Conservation (phyloP, 148 eudicot genomes). For the Fagopyrum homotropicum region DNA sequence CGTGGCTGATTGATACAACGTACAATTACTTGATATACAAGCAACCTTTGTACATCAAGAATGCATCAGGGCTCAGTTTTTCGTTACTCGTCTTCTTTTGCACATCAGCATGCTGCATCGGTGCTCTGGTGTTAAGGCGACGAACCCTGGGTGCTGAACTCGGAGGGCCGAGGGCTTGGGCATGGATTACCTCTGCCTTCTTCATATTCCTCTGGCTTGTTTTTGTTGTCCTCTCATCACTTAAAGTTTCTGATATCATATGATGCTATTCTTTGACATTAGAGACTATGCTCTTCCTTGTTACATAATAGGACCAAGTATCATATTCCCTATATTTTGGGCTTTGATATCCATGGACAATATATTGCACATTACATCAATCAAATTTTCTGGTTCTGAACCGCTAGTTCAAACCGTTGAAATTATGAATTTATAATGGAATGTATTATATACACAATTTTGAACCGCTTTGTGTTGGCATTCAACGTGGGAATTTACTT, state of each 20-base stretch:
- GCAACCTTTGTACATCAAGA: constrained; percentile 52
- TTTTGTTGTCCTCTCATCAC: constrained; percentile 67
- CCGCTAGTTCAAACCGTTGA: no score
- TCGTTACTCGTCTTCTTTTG: constrained; percentile 72
- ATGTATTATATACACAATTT: no score
- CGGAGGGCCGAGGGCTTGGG: constrained; percentile 88
- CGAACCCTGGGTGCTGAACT: constrained; percentile 78
- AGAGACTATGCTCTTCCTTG: background rate
- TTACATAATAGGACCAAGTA: no score
- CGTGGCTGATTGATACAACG: constrained; percentile 85
- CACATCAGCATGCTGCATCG: constrained; percentile 77
- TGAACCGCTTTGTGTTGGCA: no score
- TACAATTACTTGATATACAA: constrained; percentile 58
- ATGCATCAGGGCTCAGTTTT: constrained; percentile 68
- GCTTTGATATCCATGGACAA: no score
- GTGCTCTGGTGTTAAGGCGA: constrained; percentile 68
- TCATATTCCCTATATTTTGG: no score
- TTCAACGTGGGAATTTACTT: no score
- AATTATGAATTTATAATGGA: no score
- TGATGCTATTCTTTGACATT: constrained; percentile 16
- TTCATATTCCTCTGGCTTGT: constrained; percentile 78
- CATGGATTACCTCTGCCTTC: constrained; percentile 56
- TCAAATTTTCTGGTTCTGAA: no score
- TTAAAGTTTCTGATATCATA: constrained; percentile 57
- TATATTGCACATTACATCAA: no score